Base-by-base conservation (phyloP, 2,329 filamentous ascomycete genomes). In the Amesomyces nigricolor region DNA sequence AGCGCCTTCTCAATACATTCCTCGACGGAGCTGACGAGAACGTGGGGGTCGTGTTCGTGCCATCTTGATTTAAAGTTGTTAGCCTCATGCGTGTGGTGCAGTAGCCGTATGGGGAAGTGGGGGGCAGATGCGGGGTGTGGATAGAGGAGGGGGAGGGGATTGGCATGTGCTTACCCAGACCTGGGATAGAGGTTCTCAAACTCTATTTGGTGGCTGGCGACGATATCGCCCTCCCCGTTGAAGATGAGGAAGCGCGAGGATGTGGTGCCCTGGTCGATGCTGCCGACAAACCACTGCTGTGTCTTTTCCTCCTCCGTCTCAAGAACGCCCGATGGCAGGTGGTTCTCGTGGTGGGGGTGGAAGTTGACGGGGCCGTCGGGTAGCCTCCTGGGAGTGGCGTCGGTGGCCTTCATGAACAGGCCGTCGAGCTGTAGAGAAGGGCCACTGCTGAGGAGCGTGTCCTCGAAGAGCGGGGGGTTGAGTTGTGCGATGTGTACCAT, bases 221-320 rank as follows among this genome's bases (percentile, higher is more conserved):
- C 81, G 4, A 88, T 88, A 57, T 87, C 83, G 53, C 91, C 90
- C 42, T 81, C 74, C 61, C 83, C 83, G 71, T 95, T 85, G 74
- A 96, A 96, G 67, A 96, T 91, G 64, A 96, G 81, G 72, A 96
- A 96, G 38, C 91, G 82, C 35, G 90, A 89, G 57, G 88, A 92
- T 32, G 91, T 96, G 11, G 91, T 96, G 56, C 91, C 91, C 67
- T 95, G 89, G 68, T 96, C 91, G 68, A 96, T 91, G 63, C 88
- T 89, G 58, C 90, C 91, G 58, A 95, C 86, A 66, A 89, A 95
- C 73, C 65, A 77, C 56, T 82, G 71, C 54, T 73, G 61, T 39
- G 57, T 51, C 45, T 58, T 51, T 51, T 65, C 64, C 16, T 61
- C 63, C 2, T 62, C 47, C 9, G 65, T 68, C 53, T 66, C 61